Conservation (phyloP, 148 eudicot genomes). For the Amaranthus palmeri region DNA sequence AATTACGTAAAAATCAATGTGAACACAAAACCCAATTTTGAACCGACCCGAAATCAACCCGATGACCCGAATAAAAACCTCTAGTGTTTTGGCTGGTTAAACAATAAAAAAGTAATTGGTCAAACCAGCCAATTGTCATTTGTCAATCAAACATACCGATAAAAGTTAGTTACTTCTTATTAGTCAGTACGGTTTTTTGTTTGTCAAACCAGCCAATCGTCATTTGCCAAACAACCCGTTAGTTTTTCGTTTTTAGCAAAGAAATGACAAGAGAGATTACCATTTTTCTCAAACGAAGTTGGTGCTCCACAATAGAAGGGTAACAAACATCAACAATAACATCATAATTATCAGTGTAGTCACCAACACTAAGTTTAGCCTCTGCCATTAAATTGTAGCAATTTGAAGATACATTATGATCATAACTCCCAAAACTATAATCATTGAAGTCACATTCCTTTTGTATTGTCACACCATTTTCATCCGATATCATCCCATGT, state of each 20-base stretch:
- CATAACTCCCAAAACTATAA: constrained; percentile 53
- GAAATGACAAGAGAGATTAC: constrained; percentile 28
- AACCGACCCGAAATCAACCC: too few species aligned
- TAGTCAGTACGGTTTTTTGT: too few species aligned
- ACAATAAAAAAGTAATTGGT: not conserved
- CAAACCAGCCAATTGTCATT: not conserved
- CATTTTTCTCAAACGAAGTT: constrained; percentile 59
- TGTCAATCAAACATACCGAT: too few species aligned
- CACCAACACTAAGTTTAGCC: constrained; percentile 58
- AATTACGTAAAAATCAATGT: too few species aligned
- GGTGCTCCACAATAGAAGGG: constrained; percentile 87
- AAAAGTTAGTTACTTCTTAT: too few species aligned
- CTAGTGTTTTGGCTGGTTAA: not conserved
- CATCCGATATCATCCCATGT: constrained; percentile 96
- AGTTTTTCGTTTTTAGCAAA: not conserved
- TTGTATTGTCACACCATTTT: constrained; percentile 67
- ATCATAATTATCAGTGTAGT: constrained; percentile 64
- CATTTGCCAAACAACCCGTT: too few species aligned
- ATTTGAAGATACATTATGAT: constrained; percentile 49
- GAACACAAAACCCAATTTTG: too few species aligned
- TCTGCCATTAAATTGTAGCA: constrained; percentile 58
- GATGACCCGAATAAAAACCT: too few species aligned
- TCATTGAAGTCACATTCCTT: constrained; percentile 73
- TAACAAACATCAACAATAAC: constrained; percentile 90
- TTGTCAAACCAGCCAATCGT: too few species aligned